Evolutionary conservation across 352 stramenopile species (phyloP).

Genomic region (Globisporangium apiculatum): DNA sequence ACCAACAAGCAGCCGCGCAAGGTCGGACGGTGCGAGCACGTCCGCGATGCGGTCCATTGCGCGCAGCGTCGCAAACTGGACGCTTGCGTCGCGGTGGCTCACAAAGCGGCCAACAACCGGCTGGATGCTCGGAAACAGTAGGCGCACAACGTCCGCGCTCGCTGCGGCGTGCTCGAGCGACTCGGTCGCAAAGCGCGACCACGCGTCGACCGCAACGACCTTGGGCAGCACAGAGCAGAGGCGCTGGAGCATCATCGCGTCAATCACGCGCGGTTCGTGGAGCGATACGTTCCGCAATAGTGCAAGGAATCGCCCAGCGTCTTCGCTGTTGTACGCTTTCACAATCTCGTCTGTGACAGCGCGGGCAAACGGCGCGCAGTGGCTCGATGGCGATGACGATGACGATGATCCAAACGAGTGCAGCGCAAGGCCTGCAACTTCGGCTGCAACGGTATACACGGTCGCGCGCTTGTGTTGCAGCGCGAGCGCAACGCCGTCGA

Average conservation of each 20-base stretch:
- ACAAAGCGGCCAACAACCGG: conserved; percentile 41
- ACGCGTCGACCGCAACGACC: conserved; percentile 44
- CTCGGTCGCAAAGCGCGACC: conserved; percentile 46
- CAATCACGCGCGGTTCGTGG: conserved; percentile 44
- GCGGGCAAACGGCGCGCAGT: conserved; percentile 16
- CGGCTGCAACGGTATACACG: conserved; percentile 55
- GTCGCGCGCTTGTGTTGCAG: conserved; percentile 37
- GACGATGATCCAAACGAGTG: not conserved
- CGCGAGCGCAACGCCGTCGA: conserved; percentile 41
- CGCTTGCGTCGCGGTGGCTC: conserved; percentile 35
- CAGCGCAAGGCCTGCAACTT: conserved; percentile 53
- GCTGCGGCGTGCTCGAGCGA: conserved; percentile 32
- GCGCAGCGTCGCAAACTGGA: conserved; percentile 39
- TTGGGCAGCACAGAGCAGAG: conserved; percentile 61
- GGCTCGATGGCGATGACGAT: not conserved
- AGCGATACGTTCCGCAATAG: conserved; percentile 57
- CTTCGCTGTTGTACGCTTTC: conserved; percentile 50
- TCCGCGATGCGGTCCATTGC: conserved; percentile 34
- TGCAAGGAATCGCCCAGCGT: conserved; percentile 57
- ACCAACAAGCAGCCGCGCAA: conserved; percentile 22
- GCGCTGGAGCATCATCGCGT: conserved; percentile 65
- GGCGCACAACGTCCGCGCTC: conserved; percentile 24
- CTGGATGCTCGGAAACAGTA: conserved; percentile 47
- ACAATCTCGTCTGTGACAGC: conserved; percentile 36
- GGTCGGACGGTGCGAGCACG: conserved; percentile 16